These are phyloP conservation scores for Mucor plumbeus DNA, from an alignment of 371 early-diverging fungal genomes.

Conservation along the genomic window DNA sequence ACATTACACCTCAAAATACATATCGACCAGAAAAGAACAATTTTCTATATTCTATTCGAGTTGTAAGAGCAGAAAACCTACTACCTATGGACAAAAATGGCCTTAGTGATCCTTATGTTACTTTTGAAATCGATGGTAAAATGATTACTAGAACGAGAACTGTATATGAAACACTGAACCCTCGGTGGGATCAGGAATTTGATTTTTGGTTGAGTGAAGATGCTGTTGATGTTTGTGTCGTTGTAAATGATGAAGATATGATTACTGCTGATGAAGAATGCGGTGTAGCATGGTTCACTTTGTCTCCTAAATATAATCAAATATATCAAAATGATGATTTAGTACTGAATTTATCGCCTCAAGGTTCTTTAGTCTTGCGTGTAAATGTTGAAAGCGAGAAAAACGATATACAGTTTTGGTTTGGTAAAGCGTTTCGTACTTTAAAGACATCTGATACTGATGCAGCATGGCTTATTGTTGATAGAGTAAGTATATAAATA, in stretches of 20 bases:
- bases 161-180: slow-evolving; percentile 71
- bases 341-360: slow-evolving; percentile 76
- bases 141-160: slow-evolving; percentile 59
- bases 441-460: slow-evolving; percentile 66
- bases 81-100: slow-evolving; percentile 54
- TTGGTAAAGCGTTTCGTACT: slow-evolving; percentile 74
- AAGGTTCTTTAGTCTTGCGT: slow-evolving; percentile 78
- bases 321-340: slow-evolving; percentile 74
- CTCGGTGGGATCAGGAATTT: slow-evolving; percentile 88
- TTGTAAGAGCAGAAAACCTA: slow-evolving; percentile 53
- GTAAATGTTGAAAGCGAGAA: slow-evolving; percentile 85
- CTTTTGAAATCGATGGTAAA: slow-evolving; percentile 55
- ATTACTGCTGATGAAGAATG: slow-evolving; percentile 75
- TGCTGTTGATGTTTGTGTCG: slow-evolving; percentile 60
- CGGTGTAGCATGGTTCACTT: slow-evolving; percentile 63
- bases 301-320: slow-evolving; percentile 56
- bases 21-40: slow-evolving; percentile 20
- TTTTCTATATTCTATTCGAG: slow-evolving; percentile 44
- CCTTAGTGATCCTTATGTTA: slow-evolving; percentile 68
- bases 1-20: slow-evolving; percentile 4
- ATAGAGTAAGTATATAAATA: slow-evolving; percentile 43
- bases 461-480: slow-evolving; percentile 65
- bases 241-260: slow-evolving; percentile 72
- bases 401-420: slow-evolving; percentile 89
- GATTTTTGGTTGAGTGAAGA: slow-evolving; percentile 58